Evolutionary conservation across 306 rosid species (phyloP).

Genomic region (Biancaea sappan): DNA sequence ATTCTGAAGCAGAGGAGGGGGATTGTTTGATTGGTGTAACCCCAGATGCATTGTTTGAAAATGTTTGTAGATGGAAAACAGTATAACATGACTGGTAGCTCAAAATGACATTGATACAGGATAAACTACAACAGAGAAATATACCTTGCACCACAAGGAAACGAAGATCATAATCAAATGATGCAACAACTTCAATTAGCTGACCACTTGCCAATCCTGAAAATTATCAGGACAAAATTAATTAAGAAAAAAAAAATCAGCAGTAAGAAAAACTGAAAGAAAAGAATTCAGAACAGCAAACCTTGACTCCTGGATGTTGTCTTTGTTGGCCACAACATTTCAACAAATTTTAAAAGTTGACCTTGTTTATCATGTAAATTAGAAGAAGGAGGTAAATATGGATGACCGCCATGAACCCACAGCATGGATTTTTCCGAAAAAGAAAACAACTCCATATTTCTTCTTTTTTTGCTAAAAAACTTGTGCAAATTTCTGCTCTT

Average conservation of each 20-base stretch:
- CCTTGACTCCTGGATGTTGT: constrained; percentile 47
- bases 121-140: background rate
- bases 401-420: constrained; percentile 95
- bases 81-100: background rate
- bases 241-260: background rate
- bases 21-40: background rate
- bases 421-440: constrained; percentile 66
- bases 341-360: constrained; percentile 58
- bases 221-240: constrained; percentile 1
- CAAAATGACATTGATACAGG: background rate
- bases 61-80: background rate
- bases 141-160: constrained; percentile 73
- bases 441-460: constrained; percentile 44
- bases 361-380: constrained; percentile 57
- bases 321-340: constrained; percentile 65
- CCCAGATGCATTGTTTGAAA: background rate
- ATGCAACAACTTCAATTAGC: constrained; percentile 48
- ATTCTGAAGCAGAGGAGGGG: background rate
- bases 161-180: constrained; percentile 57
- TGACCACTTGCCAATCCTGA: constrained; percentile 40
- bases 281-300: constrained; percentile 30
- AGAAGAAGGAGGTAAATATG: constrained; percentile 63
- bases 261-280: constrained; percentile 14
- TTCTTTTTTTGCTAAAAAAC: constrained; percentile 7
- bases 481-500: constrained; percentile 50